Percentiles rank a stretch among this genome's conserved stretches.
These are phyloP conservation scores for Tetrahymena thermophila DNA, from an alignment of 73 alveolate genomes.

Conservation along the genomic window DNA sequence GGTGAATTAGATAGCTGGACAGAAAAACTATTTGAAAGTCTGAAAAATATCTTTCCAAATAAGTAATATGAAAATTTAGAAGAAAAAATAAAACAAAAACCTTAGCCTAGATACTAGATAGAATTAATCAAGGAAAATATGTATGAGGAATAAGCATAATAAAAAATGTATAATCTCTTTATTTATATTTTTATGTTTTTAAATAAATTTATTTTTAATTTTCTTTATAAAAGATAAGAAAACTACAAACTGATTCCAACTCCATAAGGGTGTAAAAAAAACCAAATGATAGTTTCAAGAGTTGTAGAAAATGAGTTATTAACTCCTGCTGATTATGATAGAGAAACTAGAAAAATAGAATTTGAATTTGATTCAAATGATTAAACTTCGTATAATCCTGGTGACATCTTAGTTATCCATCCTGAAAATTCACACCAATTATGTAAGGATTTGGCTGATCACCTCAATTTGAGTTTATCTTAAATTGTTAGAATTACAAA, in stretches of 20 bases:
- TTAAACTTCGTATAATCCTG: conserved; percentile 36
- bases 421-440: conserved; percentile 36
- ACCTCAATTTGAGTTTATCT: not conserved
- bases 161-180: not conserved
- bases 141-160: not conserved
- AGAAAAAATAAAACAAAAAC: not conserved
- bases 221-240: not conserved
- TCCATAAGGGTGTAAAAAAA: conserved; percentile 32
- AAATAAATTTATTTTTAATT: not conserved
- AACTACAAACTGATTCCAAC: conserved; percentile 12
- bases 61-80: not conserved
- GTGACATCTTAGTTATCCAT: conserved; percentile 44
- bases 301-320: conserved; percentile 23
- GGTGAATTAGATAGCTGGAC: conserved; percentile 80
- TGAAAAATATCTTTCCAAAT: not conserved
- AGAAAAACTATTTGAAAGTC: conserved; percentile 24
- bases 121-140: not conserved
- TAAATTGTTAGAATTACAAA: conserved; percentile 6
- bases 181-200: not conserved
- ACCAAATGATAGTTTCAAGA: conserved; percentile 18
- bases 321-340: conserved; percentile 42
- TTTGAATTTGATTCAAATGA: not conserved
- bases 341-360: conserved; percentile 53
- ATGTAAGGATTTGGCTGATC: conserved; percentile 16
- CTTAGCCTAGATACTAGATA: not conserved